These are phyloP conservation scores for Ostreobium quekettii DNA, from an alignment of 139 green algal genomes.

Conservation along the genomic window DNA sequence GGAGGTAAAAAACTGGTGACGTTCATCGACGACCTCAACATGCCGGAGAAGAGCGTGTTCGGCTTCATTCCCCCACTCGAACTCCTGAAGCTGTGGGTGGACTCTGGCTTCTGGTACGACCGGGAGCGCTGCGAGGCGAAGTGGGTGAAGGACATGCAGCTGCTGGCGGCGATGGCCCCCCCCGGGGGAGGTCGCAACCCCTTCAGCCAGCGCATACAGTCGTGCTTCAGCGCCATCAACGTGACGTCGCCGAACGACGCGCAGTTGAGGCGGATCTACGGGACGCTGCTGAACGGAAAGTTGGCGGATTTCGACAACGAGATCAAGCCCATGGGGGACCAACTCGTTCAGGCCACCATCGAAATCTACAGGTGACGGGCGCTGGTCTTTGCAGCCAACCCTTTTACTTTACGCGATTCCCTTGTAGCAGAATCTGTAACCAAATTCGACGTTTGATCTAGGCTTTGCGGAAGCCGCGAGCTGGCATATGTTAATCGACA, in stretches of 20 bases:
- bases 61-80: slow-evolving; percentile 79
- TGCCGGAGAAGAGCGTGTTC: slow-evolving; percentile 63
- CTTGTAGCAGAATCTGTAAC: no score
- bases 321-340: slow-evolving; percentile 54
- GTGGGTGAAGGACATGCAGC: slow-evolving; percentile 74
- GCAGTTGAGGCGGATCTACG: slow-evolving; percentile 73
- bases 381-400: no score
- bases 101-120: slow-evolving; percentile 86
- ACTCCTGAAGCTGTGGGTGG: slow-evolving; percentile 76
- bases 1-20: slow-evolving; percentile 60
- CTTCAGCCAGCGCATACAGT: slow-evolving; percentile 59
- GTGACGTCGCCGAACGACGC: slow-evolving; percentile 57
- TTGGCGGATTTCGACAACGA: slow-evolving; percentile 71
- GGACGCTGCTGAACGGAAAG: slow-evolving; percentile 60
- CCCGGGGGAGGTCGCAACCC: slow-evolving; percentile 68
- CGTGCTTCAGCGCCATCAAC: slow-evolving; percentile 62
- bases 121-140: slow-evolving; percentile 61
- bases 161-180: slow-evolving; percentile 68
- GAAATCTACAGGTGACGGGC: slow-evolving; percentile 31
- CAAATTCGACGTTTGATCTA: no score
- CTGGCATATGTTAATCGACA: no score
- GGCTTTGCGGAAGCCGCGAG: no score
- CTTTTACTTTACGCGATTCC: no score
- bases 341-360: slow-evolving; percentile 54
- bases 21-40: slow-evolving; percentile 71